Evolutionary conservation across 495 filamentous ascomycete species (phyloP).

Genomic region (Lasiosphaeria hispida): DNA sequence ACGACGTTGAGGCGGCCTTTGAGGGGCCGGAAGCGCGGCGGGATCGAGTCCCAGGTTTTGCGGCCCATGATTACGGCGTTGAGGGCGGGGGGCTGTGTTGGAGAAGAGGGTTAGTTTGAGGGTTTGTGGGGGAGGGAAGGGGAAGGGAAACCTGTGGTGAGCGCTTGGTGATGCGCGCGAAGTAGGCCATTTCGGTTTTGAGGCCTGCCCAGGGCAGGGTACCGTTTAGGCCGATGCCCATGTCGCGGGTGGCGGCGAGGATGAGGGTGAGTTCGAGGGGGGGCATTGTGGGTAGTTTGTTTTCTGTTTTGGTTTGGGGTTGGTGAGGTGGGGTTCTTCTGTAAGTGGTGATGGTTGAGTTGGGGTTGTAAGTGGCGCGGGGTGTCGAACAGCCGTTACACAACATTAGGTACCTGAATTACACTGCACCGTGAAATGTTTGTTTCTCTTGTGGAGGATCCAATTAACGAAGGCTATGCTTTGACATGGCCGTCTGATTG

Average conservation of each 20-base stretch:
- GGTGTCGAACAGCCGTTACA: too few relatives aligned
- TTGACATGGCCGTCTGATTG: too few relatives aligned
- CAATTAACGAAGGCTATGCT: too few relatives aligned
- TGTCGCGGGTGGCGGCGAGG: constrained; percentile 69
- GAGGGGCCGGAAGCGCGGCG: constrained; percentile 71
- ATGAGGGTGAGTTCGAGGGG: constrained; percentile 65
- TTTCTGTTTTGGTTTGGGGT: constrained; percentile 3
- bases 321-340: background rate
- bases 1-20: constrained; percentile 76
- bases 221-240: constrained; percentile 83
- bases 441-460: too few relatives aligned
- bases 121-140: background rate
- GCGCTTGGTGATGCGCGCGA: constrained; percentile 84
- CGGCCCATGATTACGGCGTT: constrained; percentile 97
- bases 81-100: constrained; percentile 18
- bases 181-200: constrained; percentile 88
- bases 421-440: too few relatives aligned
- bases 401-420: too few relatives aligned
- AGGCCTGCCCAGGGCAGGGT: constrained; percentile 85
- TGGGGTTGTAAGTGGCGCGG: too few relatives aligned
- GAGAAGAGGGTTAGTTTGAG: constrained; percentile 7
- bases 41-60: constrained; percentile 91
- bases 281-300: constrained; percentile 24
- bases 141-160: constrained; percentile 17
- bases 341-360: too few relatives aligned